These are phyloP conservation scores for Cladosporium colombiae DNA, from an alignment of 2,329 filamentous ascomycete species.

Conservation along the genomic window DNA sequence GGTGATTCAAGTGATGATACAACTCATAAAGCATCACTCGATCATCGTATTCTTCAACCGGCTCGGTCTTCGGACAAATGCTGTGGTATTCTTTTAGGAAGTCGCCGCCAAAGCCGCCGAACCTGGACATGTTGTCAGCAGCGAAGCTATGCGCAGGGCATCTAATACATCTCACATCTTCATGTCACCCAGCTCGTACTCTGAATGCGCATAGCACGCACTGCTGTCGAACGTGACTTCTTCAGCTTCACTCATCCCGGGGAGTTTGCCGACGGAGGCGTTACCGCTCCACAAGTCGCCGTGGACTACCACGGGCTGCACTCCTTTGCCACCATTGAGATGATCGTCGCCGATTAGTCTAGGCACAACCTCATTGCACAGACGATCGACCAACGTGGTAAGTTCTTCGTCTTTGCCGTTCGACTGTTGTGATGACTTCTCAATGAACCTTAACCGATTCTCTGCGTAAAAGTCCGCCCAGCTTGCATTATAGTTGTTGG, in stretches of 20 bases:
- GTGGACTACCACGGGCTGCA: slow-evolving; percentile 80
- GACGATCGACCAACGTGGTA: slow-evolving; percentile 62
- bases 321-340: slow-evolving; percentile 59
- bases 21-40: slow-evolving; percentile 78
- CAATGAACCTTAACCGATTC: slow-evolving; percentile 68
- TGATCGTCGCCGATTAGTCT: slow-evolving; percentile 69
- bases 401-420: slow-evolving; percentile 69
- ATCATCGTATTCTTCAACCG: slow-evolving; percentile 81
- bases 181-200: slow-evolving; percentile 94
- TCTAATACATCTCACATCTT: slow-evolving; percentile 58
- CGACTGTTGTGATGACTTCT: slow-evolving; percentile 56
- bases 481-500: slow-evolving; percentile 69
- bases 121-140: slow-evolving; percentile 41
- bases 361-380: slow-evolving; percentile 68
- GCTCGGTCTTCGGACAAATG: slow-evolving; percentile 76
- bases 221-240: slow-evolving; percentile 83
- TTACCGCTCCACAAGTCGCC: slow-evolving; percentile 96
- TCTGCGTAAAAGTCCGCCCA: slow-evolving; percentile 89
- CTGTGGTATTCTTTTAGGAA: slow-evolving; percentile 79
- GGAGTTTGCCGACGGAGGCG: slow-evolving; percentile 66
- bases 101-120: slow-evolving; percentile 74
- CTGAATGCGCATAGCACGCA: slow-evolving; percentile 79
- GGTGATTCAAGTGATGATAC: slow-evolving; percentile 88
- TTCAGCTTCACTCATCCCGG: slow-evolving; percentile 56
- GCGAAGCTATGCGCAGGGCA: neutral